Evolutionary conservation across 1,139 yeast genomes (phyloP), one percentile per base, ranked within the genome.

Genomic region (Taphrina pruni): DNA sequence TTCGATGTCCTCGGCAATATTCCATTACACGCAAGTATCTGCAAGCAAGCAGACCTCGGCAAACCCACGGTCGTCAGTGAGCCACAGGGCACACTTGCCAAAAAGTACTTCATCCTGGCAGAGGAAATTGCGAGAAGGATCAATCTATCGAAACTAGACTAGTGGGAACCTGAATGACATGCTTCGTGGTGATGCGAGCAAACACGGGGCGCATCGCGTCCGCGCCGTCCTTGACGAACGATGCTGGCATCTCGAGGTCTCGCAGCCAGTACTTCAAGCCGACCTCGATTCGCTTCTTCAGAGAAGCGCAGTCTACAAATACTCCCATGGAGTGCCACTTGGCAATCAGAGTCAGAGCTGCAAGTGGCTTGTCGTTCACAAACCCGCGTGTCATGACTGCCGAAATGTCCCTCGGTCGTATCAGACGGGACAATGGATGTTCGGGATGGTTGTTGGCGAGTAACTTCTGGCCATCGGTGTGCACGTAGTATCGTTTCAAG

Each of bases 11-110:
- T 90, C 36, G 94, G 89, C 0, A 84, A 87, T 0, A 83, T 90
- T 38, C 96, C 96, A 0, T 79, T 90, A 65, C 83, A 84, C 73
- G 87, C 83, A 61, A 82, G 82, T n/a, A 87, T 90, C 8, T 86
- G 92, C 75, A 69, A 76, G 8, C 84, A 84, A 68, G 83, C 91
- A 1, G 94, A 90, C 75, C 74, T 75, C 48, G 94, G 95, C 0
- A 81, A 81, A 72, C 95, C 96, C 0, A 80, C 88, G 0, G 87
- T 87, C 0, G 79, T 88, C 0, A 75, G 82, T 1, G 78, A 82
- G 11, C 82, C 84, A 0, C 80, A 81, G 1, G 73, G 75, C 11
- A 70, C 73, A 0, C 72, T 70, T 20, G 65, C 69, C 11, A 21
- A 45, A 35, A 64, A 65, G 12, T 66, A 66, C 50, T 12, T 64